phyloP scores from a whole-genome alignment of 2,329 filamentous ascomycete species.

The Didymella exigua region DNA sequence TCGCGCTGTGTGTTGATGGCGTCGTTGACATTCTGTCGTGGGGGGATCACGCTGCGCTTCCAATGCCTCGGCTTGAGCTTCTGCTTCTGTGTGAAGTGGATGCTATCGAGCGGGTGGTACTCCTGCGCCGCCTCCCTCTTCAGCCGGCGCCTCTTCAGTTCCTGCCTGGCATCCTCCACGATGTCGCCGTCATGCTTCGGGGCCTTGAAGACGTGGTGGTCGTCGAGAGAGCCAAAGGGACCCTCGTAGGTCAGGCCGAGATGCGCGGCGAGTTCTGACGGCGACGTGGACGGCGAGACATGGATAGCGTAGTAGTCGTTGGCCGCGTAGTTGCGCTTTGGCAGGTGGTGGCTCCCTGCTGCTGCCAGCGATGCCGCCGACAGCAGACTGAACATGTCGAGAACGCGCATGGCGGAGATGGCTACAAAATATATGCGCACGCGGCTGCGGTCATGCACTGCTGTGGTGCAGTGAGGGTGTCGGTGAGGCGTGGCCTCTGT shows the following conservation, averaged over 20 bases:
- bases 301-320: constrained; percentile 96
- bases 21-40: constrained; percentile 37
- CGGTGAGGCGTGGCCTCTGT: background rate
- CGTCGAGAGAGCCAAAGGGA: constrained; percentile 73
- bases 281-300: constrained; percentile 69
- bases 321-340: constrained; percentile 72
- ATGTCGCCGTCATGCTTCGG: constrained; percentile 62
- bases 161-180: constrained; percentile 57
- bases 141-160: constrained; percentile 63
- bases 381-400: constrained; percentile 54
- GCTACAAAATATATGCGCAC: constrained; percentile 13
- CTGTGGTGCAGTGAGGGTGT: background rate
- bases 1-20: constrained; percentile 55
- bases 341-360: constrained; percentile 45
- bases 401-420: constrained; percentile 46
- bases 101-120: constrained; percentile 68
- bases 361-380: constrained; percentile 42
- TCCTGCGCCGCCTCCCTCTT: constrained; percentile 60
- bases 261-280: constrained; percentile 70
- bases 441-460: constrained; percentile 25
- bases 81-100: constrained; percentile 82
- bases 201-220: constrained; percentile 87
- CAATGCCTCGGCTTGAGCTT: constrained; percentile 65
- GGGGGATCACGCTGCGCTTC: constrained; percentile 58
- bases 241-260: constrained; percentile 83